A percentile compares a stretch with the other conserved stretches of the same genome.
These are phyloP conservation scores for Rosa chinensis DNA, from an alignment of 306 rosid species.

Conservation along the genomic window DNA sequence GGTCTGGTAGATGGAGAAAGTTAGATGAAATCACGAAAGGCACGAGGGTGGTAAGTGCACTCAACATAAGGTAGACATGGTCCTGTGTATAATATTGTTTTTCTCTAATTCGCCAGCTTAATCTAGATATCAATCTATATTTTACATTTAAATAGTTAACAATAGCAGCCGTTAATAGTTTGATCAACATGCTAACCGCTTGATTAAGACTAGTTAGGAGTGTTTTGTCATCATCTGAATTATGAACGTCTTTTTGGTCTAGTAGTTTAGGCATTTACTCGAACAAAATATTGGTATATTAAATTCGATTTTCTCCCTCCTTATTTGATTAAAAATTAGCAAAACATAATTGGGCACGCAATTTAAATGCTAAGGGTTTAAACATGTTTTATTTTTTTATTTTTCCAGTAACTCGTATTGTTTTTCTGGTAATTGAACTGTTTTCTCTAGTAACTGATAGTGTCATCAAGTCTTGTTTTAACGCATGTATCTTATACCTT, in stretches of 20 bases:
- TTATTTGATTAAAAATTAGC: too few relatives aligned
- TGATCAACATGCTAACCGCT: background rate
- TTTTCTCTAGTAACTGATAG: too few relatives aligned
- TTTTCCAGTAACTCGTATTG: too few relatives aligned
- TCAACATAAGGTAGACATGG: background rate
- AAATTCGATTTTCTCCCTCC: too few relatives aligned
- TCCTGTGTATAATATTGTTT: background rate
- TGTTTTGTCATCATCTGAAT: background rate
- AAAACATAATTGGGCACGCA: too few relatives aligned
- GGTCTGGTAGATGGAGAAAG: constrained; percentile 6
- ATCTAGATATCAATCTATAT: background rate
- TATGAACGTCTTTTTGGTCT: background rate
- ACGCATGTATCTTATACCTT: background rate
- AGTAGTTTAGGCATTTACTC: too few relatives aligned
- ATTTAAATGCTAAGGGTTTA: too few relatives aligned
- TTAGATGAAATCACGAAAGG: background rate
- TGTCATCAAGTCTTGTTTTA: background rate
- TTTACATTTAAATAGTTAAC: background rate
- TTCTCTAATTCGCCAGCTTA: background rate
- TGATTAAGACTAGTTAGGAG: background rate
- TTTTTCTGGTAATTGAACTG: background rate
- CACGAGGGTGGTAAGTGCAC: constrained; percentile 22
- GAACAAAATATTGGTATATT: too few relatives aligned
- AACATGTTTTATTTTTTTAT: too few relatives aligned
- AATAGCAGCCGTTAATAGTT: background rate